phyloP scores from a whole-genome alignment of 2,329 filamentous ascomycete species.

The Paramyrothecium roridum region DNA sequence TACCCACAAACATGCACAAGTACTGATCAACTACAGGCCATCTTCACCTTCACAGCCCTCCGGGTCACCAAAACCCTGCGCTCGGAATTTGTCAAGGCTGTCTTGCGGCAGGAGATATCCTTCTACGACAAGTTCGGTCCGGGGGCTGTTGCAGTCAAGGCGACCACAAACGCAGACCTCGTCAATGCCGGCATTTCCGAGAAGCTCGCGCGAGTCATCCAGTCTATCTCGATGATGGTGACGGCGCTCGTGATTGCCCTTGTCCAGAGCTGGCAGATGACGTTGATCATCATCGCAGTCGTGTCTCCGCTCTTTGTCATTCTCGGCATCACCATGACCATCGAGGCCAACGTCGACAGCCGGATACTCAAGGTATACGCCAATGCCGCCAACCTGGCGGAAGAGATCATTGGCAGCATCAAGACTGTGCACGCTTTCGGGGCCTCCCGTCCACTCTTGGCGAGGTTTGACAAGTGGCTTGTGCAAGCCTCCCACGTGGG shows the following conservation, averaged over 20 bases:
- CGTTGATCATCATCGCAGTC: neutral
- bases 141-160: neutral
- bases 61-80: neutral
- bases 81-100: neutral
- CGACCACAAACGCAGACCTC: neutral
- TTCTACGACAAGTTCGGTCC: neutral
- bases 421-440: constrained; percentile 6
- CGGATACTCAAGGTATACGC: constrained; percentile 3
- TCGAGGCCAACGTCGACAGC: neutral
- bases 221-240: neutral
- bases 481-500: constrained; percentile 1
- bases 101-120: neutral
- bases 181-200: neutral
- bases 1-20: neutral
- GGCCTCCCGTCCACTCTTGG: neutral
- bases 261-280: neutral
- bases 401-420: constrained; percentile 4
- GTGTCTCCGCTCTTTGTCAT: neutral
- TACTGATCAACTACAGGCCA: neutral
- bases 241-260: neutral
- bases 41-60: neutral
- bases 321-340: neutral
- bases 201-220: neutral
- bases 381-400: constrained; percentile 2
- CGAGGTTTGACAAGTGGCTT: constrained; percentile 3